These are phyloP conservation scores for Pseudognaphalium luteoalbum DNA, from an alignment of 129 eudicot genomes.

Conservation along the genomic window DNA sequence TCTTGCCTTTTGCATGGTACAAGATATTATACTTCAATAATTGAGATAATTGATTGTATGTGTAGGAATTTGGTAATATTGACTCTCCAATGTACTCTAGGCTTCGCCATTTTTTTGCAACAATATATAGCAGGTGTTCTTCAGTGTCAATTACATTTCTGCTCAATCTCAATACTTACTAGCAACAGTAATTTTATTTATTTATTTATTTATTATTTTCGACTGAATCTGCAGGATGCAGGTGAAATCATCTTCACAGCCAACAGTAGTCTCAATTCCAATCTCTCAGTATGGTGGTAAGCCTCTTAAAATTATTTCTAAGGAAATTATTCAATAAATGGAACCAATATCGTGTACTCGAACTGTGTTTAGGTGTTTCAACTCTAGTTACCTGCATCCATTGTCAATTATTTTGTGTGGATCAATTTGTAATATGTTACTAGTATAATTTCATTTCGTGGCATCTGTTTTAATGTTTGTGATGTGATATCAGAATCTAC, in stretches of 20 bases:
- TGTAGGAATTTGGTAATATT: constrained; percentile 97
- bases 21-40: neutral
- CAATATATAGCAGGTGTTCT: constrained; percentile 78
- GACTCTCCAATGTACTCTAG: constrained; percentile 93
- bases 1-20: neutral
- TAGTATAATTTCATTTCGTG: constrained; percentile 2
- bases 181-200: too few relatives aligned
- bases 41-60: constrained; percentile 12
- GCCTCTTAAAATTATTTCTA: constrained; percentile 22
- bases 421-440: constrained; percentile 6
- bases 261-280: constrained; percentile 86
- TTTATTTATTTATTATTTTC: too few relatives aligned
- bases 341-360: neutral
- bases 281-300: constrained; percentile 78
- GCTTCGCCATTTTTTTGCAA: constrained; percentile 81
- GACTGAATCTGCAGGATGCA: constrained; percentile 72
- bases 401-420: constrained; percentile 11
- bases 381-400: neutral
- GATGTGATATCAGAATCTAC: constrained; percentile 8
- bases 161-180: neutral
- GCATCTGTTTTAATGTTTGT: constrained; percentile 4
- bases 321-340: too few relatives aligned
- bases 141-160: neutral
- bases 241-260: constrained; percentile 79
- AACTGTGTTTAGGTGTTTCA: neutral